These are phyloP conservation scores for Cerioporus squamosus DNA, from an alignment of 1,284 basidiomycete genomes.

Conservation along the genomic window DNA sequence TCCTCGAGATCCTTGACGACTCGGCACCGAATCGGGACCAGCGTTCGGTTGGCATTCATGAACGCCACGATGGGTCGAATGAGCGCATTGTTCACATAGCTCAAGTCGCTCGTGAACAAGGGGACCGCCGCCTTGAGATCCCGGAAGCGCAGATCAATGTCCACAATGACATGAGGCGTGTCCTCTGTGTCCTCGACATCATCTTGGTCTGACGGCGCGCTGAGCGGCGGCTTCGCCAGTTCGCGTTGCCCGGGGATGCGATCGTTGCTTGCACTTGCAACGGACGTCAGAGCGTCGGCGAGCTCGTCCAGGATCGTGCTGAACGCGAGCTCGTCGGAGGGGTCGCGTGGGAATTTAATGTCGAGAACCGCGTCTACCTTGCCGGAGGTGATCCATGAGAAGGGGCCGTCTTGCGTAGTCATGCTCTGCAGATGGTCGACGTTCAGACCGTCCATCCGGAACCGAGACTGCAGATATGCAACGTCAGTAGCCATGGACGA, in stretches of 20 bases:
- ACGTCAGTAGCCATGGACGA: neutral
- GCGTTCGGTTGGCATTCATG: conserved; percentile 93
- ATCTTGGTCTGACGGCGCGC: conserved; percentile 61
- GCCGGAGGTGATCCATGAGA: conserved; percentile 97
- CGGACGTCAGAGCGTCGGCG: conserved; percentile 81
- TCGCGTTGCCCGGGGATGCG: conserved; percentile 90
- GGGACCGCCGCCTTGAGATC: conserved; percentile 97
- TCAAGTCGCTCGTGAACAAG: conserved; percentile 85
- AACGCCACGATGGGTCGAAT: conserved; percentile 98
- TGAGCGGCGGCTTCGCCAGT: conserved; percentile 86
- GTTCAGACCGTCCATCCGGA: conserved; percentile 96
- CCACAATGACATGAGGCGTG: conserved; percentile 72
- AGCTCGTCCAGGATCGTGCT: conserved; percentile 92
- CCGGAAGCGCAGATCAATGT: conserved; percentile 94
- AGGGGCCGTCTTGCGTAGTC: conserved; percentile 83
- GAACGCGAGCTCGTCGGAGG: conserved; percentile 76
- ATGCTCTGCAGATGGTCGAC: conserved; percentile 95
- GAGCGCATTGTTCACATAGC: conserved; percentile 93
- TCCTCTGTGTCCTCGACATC: conserved; percentile 37
- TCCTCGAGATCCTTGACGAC: conserved; percentile 80
- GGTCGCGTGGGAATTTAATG: conserved; percentile 93
- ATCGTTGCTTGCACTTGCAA: conserved; percentile 49
- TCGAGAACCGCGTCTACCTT: conserved; percentile 97
- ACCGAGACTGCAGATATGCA: conserved; percentile 68
- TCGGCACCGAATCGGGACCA: conserved; percentile 90